These are phyloP conservation scores for Diaporthe longicolla DNA, from an alignment of 2,329 filamentous ascomycete genomes.

Conservation along the genomic window DNA sequence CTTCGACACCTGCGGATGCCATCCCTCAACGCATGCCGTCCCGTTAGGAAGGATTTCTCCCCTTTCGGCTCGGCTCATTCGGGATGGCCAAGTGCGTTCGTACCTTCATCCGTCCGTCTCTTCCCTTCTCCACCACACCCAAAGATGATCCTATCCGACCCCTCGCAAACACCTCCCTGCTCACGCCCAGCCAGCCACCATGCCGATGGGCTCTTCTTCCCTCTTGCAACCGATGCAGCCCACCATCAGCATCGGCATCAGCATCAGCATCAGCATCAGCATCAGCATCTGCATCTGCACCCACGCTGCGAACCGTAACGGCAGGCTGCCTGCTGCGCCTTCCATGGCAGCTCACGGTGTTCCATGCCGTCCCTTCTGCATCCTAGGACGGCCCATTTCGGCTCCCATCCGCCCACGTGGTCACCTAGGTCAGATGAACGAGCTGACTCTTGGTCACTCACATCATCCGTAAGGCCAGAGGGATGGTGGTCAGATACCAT, in stretches of 20 bases:
- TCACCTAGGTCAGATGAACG: constrained; percentile 32
- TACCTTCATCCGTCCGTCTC: background rate
- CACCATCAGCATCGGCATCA: background rate
- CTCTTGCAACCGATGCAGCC: constrained; percentile 12
- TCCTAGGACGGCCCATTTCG: background rate
- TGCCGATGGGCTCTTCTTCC: background rate
- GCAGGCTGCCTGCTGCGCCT: constrained; percentile 25
- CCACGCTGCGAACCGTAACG: background rate
- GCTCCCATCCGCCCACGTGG: constrained; percentile 32
- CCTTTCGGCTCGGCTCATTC: constrained; percentile 35
- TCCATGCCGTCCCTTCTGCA: constrained; percentile 10
- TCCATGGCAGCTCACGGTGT: constrained; percentile 27
- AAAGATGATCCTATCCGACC: constrained; percentile 19
- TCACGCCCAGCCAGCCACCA: background rate
- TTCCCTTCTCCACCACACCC: constrained; percentile 2
- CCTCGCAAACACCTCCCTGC: constrained; percentile 29
- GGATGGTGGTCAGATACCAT: constrained; percentile 23
- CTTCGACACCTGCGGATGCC: constrained; percentile 10
- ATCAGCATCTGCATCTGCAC: background rate
- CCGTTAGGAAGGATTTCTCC: constrained; percentile 18
- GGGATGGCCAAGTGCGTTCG: constrained; percentile 26
- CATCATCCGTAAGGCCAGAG: constrained; percentile 12
- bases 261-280: background rate
- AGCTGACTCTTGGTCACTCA: constrained; percentile 29
- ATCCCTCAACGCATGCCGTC: constrained; percentile 19